These are phyloP conservation scores for Claviceps arundinis DNA, from an alignment of 2,329 filamentous ascomycete species.

Conservation along the genomic window DNA sequence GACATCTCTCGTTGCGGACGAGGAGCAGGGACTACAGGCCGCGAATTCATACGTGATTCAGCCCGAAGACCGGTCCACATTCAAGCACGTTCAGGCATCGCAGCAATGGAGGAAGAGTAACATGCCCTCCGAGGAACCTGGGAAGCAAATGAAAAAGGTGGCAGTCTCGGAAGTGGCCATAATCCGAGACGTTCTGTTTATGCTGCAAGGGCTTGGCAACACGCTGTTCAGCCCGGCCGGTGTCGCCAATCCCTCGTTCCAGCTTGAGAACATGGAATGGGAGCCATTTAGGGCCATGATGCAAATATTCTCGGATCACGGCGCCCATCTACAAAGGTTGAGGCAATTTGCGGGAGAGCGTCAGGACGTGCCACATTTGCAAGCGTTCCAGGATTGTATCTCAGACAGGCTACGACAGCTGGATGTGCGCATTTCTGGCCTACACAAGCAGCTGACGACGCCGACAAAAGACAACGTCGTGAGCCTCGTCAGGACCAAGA, in stretches of 20 bases:
- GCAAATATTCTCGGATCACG: conserved; percentile 31
- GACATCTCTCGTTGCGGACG: conserved; percentile 18
- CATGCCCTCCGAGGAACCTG: conserved; percentile 21
- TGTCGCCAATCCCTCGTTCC: conserved; percentile 26
- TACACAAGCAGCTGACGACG: conserved; percentile 48
- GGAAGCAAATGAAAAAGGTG: conserved; percentile 24
- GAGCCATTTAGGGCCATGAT: conserved; percentile 37
- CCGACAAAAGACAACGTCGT: conserved; percentile 41
- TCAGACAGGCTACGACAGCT: conserved; percentile 42
- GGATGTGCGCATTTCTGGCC: conserved; percentile 40
- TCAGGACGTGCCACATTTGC: conserved; percentile 46
- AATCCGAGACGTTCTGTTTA: conserved; percentile 67
- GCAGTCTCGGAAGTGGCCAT: conserved; percentile 57
- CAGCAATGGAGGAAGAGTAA: conserved; percentile 22
- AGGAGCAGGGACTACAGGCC: conserved; percentile 13
- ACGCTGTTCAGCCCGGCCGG: conserved; percentile 47
- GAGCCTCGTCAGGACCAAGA: conserved; percentile 51
- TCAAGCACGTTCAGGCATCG: conserved; percentile 18
- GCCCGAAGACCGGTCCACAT: conserved; percentile 18
- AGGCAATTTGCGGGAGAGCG: conserved; percentile 28
- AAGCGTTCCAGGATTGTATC: conserved; percentile 57
- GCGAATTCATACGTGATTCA: conserved; percentile 22
- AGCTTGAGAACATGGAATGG: conserved; percentile 35
- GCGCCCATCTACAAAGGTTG: conserved; percentile 31
- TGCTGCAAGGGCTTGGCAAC: conserved; percentile 69